Base-by-base conservation (phyloP, 106 monocot genomes). In the Platanthera guangdongensis region DNA sequence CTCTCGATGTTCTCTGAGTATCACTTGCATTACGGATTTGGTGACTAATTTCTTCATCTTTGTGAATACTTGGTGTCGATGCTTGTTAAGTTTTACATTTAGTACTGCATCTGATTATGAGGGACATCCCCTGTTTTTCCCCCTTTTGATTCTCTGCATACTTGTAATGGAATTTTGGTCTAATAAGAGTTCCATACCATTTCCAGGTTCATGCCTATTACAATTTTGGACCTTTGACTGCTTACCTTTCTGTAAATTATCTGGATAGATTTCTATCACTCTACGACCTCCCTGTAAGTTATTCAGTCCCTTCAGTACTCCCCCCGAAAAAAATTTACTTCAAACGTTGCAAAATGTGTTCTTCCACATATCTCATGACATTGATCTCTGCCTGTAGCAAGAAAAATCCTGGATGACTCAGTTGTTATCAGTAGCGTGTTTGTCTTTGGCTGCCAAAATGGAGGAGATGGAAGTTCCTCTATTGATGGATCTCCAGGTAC, bases 191-290 rank as follows among this genome's bases (percentile, higher is more conserved):
- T 71, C 49, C 57, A 47, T 65, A 50, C 46, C 16, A 72, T 70
- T 21, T 15, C 21, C 87, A 94, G 94, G 94, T 86, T 79, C 94
- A 89, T 85, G 85, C 87, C 13, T 73, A 91, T 78, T 84, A 86
- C 82, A 83, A 65, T 49, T 89, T 94, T 80, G 87, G 89, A 57
- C 91, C 91, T 51, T 52, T 89, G 75, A 84, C 82, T 82, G 82
- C 84, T 52, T 94, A 89, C 82, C 65, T 91, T 19, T 84, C 94
- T 50, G 75, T 94, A 70, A 94, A 94, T 82, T 94, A 94, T 77
- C 78, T 94, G 91, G 94, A 94, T 81, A 68, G 94, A 70, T 94
- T 94, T 50, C 85, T 91, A 63, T 94, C 94, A 4, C 62, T 71
- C 18, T 89, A 87, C 57, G 85, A 87, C 15, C 84, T 94, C 52